These are phyloP conservation scores for Lepidium africanum DNA, from an alignment of 345 rosid species.

Conservation along the genomic window DNA sequence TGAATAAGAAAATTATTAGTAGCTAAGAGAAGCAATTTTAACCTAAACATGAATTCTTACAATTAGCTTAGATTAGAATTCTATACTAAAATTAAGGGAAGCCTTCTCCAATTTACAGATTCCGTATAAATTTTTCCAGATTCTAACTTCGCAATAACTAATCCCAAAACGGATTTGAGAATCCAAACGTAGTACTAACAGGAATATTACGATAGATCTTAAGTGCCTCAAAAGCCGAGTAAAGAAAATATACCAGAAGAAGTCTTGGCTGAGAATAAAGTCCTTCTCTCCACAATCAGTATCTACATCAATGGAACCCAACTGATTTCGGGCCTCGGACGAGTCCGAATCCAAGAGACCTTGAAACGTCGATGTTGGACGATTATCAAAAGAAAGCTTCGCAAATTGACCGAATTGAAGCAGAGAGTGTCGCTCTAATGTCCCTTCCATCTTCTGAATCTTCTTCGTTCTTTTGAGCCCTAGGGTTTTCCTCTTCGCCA, in stretches of 20 bases:
- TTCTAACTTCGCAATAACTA: neutral
- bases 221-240: neutral
- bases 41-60: neutral
- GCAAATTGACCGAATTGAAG: constrained; percentile 34
- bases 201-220: neutral
- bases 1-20: neutral
- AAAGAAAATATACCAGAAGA: constrained; percentile 62
- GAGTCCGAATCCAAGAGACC: constrained; percentile 40
- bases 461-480: constrained; percentile 25
- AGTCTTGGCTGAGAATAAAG: constrained; percentile 89
- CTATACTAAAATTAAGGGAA: neutral
- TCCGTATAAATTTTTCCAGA: neutral
- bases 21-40: neutral
- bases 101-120: neutral
- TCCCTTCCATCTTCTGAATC: constrained; percentile 39
- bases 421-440: constrained; percentile 36
- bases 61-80: neutral
- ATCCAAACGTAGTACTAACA: neutral
- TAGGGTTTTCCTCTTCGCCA: constrained; percentile 40
- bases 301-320: constrained; percentile 28
- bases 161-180: neutral
- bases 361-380: constrained; percentile 34
- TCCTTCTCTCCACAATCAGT: constrained; percentile 44
- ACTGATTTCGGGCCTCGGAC: constrained; percentile 25
- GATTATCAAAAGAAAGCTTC: constrained; percentile 23